Evolutionary conservation across 2,329 filamentous ascomycete species (phyloP).

Genomic region (Emergomyces orientalis): DNA sequence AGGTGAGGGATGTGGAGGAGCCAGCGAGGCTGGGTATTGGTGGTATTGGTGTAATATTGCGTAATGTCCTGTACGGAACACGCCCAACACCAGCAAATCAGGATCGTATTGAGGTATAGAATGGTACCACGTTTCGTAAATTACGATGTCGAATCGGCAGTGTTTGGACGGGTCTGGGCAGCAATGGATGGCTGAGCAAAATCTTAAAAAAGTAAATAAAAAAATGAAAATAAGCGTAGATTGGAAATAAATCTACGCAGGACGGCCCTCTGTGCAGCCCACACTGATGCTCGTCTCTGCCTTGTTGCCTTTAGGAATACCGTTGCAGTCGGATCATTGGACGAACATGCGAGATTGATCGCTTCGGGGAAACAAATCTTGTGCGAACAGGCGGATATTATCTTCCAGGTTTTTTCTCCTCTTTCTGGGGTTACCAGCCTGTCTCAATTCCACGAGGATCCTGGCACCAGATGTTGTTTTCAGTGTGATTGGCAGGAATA

Average conservation of each 20-base stretch:
- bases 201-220: not conserved
- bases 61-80: not conserved
- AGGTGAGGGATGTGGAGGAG: not conserved
- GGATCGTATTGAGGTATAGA: not conserved
- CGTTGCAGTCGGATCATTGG: not conserved
- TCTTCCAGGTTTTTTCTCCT: not conserved
- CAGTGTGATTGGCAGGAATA: not conserved
- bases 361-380: not conserved
- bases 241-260: not conserved
- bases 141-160: not conserved
- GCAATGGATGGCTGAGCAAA: not conserved
- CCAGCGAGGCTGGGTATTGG: not conserved
- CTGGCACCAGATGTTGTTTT: not conserved
- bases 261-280: not conserved
- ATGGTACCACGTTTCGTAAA: not conserved
- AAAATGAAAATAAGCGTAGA: not conserved
- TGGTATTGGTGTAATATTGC: not conserved
- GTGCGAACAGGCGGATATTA: not conserved
- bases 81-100: not conserved
- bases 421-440: not conserved
- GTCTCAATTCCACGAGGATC: conserved; percentile 2
- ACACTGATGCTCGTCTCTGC: not conserved
- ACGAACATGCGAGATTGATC: not conserved
- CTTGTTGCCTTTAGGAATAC: not conserved
- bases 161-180: not conserved